Evolutionary conservation across 129 eudicot genomes (phyloP).

Genomic region (Helianthus tuberosus): DNA sequence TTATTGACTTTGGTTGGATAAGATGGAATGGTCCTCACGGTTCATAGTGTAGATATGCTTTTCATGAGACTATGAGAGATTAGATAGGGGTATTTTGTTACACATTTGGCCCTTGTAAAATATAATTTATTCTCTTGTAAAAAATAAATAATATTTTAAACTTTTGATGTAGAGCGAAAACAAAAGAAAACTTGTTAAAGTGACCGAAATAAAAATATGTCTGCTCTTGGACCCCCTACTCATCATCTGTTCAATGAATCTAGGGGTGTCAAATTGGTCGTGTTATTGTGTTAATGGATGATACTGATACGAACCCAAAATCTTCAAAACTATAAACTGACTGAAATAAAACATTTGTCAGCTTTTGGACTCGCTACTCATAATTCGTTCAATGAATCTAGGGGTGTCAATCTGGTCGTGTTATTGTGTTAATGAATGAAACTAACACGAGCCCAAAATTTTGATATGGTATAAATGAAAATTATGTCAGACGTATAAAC

Average conservation of each 20-base stretch:
- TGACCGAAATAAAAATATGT: too few relatives aligned
- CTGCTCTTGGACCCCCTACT: too few relatives aligned
- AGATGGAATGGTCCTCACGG: conserved; percentile 31
- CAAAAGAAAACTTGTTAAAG: too few relatives aligned
- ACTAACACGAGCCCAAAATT: too few relatives aligned
- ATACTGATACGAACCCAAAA: too few relatives aligned
- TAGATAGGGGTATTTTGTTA: not conserved
- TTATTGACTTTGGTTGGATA: not conserved
- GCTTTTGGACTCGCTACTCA: too few relatives aligned
- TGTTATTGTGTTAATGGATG: too few relatives aligned
- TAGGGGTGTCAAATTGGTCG: not conserved
- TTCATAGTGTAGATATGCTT: conserved; percentile 24
- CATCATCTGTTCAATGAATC: not conserved
- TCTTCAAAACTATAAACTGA: not conserved
- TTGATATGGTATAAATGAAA: not conserved
- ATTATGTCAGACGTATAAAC: too few relatives aligned
- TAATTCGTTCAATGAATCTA: not conserved
- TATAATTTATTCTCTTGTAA: not conserved
- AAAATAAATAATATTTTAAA: not conserved
- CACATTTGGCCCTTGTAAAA: conserved; percentile 22
- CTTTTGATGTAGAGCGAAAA: not conserved
- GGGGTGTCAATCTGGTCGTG: too few relatives aligned
- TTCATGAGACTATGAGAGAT: not conserved
- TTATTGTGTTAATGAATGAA: too few relatives aligned
- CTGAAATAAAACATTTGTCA: too few relatives aligned